Percentiles rank a stretch among this genome's conserved stretches.
phyloP scores from a whole-genome alignment of 495 filamentous ascomycete species.

The Xanthoparmelia taractica region DNA sequence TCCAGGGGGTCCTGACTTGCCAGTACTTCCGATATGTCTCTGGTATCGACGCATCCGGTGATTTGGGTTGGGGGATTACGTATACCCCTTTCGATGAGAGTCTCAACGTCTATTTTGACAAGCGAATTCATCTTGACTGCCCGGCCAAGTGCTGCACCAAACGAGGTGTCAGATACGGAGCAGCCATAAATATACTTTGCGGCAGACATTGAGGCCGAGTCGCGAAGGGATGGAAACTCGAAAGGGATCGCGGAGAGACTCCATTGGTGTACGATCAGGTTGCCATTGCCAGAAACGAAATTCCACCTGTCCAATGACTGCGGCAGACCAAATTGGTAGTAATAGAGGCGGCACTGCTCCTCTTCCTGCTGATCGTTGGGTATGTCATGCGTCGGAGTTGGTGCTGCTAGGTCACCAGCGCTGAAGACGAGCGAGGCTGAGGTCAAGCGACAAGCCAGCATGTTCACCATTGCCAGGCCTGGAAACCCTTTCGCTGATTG shows the following conservation, averaged over 20 bases:
- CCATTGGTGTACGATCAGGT: conserved; percentile 49
- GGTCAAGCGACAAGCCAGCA: conserved; percentile 56
- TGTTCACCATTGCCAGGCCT: conserved; percentile 35
- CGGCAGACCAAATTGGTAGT: conserved; percentile 48
- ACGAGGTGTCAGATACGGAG: conserved; percentile 62
- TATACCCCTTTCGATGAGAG: conserved; percentile 41
- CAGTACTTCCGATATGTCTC: conserved; percentile 41
- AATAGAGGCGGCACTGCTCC: conserved; percentile 59
- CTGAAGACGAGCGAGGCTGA: conserved; percentile 51
- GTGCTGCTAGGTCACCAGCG: conserved; percentile 47
- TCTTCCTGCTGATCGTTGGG: conserved; percentile 39
- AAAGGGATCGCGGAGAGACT: conserved; percentile 54
- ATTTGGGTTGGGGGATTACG: conserved; percentile 38
- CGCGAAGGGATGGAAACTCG: conserved; percentile 52
- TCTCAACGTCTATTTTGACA: conserved; percentile 47
- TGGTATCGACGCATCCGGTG: conserved; percentile 48
- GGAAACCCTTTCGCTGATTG: conserved; percentile 16
- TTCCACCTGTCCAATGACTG: background rate
- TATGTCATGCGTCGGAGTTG: conserved; percentile 24
- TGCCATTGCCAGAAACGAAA: background rate
- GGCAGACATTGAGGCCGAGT: conserved; percentile 55
- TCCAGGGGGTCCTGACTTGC: conserved; percentile 37
- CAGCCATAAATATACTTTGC: conserved; percentile 66
- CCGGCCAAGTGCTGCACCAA: conserved; percentile 45
- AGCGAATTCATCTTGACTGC: conserved; percentile 55